These are phyloP conservation scores for Peniophora sp. DNA, from an alignment of 1,284 basidiomycete species.

Conservation along the genomic window DNA sequence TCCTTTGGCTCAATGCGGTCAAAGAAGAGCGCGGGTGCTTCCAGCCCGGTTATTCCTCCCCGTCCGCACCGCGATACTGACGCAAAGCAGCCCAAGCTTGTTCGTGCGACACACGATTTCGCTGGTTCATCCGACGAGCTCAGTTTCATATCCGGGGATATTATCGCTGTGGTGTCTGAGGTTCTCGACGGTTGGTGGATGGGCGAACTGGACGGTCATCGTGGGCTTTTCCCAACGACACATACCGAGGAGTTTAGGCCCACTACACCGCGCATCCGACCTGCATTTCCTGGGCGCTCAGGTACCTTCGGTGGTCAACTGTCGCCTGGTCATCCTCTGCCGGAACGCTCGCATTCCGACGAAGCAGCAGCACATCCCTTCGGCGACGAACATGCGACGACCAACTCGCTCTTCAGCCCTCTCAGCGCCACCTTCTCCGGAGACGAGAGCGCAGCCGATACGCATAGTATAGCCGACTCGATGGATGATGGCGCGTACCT, in stretches of 20 bases:
- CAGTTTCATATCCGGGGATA: slow-evolving; percentile 61
- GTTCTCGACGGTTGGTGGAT: slow-evolving; percentile 84
- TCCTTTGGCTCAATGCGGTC: slow-evolving; percentile 15
- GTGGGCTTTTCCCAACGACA: slow-evolving; percentile 70
- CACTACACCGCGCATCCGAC: slow-evolving; percentile 14
- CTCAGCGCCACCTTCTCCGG: background rate
- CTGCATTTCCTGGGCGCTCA: slow-evolving; percentile 5
- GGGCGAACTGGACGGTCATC: slow-evolving; percentile 60
- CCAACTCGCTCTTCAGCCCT: slow-evolving; percentile 3
- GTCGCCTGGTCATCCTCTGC: slow-evolving; percentile 9
- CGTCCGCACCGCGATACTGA: background rate
- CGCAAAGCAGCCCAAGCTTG: slow-evolving; percentile 32
- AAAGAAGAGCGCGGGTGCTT: slow-evolving; percentile 15
- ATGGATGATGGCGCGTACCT: slow-evolving; percentile 18
- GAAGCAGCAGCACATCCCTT: slow-evolving; percentile 28
- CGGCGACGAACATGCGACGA: slow-evolving; percentile 19
- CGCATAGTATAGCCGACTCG: slow-evolving; percentile 10
- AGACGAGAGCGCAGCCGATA: slow-evolving; percentile 8
- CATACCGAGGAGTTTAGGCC: slow-evolving; percentile 51
- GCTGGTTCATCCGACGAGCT: slow-evolving; percentile 68
- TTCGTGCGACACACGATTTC: slow-evolving; percentile 71
- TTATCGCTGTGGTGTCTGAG: slow-evolving; percentile 68
- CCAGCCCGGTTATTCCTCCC: too few species aligned
- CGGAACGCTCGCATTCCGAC: slow-evolving; percentile 3
- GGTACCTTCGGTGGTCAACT: slow-evolving; percentile 3